Evolutionary conservation across 805 yeast species (phyloP), one percentile per base, ranked within the genome.

Genomic region (Wickerhamiella domercqiae): DNA sequence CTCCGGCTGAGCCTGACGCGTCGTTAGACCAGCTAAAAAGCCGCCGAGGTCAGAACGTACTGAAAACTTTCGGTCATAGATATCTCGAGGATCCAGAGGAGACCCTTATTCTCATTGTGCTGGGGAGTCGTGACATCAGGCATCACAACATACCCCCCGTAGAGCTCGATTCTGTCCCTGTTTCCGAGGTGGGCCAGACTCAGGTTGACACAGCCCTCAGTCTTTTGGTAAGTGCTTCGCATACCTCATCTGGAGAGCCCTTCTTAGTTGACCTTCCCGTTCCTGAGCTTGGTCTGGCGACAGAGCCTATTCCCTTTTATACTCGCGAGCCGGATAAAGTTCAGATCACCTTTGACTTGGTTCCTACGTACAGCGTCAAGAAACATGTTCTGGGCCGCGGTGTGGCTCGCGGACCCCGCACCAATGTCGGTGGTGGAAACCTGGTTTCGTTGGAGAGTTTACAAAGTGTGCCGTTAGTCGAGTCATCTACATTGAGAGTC

Each of bases 131-230:
- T 2, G 95, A 86, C 51, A 60, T 74, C 24, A 64, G 94, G 32
- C 71, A 69, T 40, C 51, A 56, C 2, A 57, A 59, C 9, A 66
- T 67, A 5, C 80, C 87, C 0, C 50, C 50, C 2, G 67, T 86
- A 7, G 71, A 74, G 34, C 65, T 83, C 39, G 77, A 78, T 44
- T 66, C 72, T 26, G 80, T 79, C n/a, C 83, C 93, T 5, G 61
- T 77, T 37, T 68, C 84, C 1, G 77, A 76, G 49, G 75, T 76
- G 2, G 79, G 76, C 41, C 68, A 75, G n/a, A 79, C 93, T 0
- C 90, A 81, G 53, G 64, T 84, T 28, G 95, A 86, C 48, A 82
- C 94, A 3, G 94, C 94, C 0, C 67, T 86, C 28, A 78, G 93
- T 0, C 61, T 86, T 32, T 73, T 73, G 7, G 68, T 86, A 18